phyloP scores from a whole-genome alignment of 257 asterid species.

The Fraxinus anomala region DNA sequence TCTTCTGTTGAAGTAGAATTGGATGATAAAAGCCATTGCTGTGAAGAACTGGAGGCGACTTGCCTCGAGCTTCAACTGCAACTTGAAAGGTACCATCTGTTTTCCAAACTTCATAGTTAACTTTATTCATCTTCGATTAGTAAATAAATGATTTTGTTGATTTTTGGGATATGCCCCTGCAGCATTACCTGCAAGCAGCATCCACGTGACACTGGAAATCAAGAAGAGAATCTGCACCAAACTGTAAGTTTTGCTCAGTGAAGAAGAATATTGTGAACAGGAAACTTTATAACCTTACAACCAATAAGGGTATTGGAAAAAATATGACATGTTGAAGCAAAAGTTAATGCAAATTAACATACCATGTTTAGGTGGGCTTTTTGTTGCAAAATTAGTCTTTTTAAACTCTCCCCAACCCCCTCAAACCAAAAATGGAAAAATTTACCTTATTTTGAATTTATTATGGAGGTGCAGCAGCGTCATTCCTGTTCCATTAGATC shows the following conservation, averaged over 20 bases:
- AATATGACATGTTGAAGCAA: neutral
- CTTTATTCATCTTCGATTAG: neutral
- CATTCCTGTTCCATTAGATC: neutral
- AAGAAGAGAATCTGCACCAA: slow-evolving; percentile 50
- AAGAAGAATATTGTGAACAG: neutral
- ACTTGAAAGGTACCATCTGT: slow-evolving; percentile 66
- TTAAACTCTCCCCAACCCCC: neutral
- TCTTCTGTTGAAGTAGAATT: slow-evolving; percentile 68
- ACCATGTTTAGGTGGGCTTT: neutral
- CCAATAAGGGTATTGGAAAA: neutral
- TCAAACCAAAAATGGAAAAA: neutral
- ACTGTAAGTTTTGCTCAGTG: slow-evolving; percentile 50
- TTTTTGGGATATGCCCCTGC: slow-evolving; percentile 23
- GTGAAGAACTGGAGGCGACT: slow-evolving; percentile 72
- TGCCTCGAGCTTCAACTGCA: slow-evolving; percentile 87
- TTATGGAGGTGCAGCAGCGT: neutral
- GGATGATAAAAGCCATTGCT: slow-evolving; percentile 61
- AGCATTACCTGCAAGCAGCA: slow-evolving; percentile 39
- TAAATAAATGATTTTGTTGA: neutral
- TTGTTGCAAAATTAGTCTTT: neutral
- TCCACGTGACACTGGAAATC: slow-evolving; percentile 36
- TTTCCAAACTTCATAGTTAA: neutral
- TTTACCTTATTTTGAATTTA: neutral
- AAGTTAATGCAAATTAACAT: neutral
- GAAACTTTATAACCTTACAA: neutral